phyloP scores from a whole-genome alignment of 2,329 filamentous ascomycete species.

The Colletotrichum melonis region DNA sequence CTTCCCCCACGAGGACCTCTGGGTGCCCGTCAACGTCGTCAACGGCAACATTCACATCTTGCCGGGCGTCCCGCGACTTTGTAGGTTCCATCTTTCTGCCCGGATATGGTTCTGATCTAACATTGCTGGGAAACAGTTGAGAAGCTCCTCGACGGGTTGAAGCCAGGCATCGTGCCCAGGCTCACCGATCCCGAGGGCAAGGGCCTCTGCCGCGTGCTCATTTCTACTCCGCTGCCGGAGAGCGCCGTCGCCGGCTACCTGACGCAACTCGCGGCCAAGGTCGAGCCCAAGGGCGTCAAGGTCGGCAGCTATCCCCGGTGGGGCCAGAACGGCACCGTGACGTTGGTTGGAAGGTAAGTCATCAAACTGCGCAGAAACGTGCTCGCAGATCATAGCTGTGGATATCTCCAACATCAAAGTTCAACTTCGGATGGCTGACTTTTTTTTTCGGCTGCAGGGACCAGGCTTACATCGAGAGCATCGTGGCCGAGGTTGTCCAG shows the following conservation, averaged over 20 bases:
- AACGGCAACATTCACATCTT: slow-evolving; percentile 95
- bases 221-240: slow-evolving; percentile 89
- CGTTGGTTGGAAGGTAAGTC: slow-evolving; percentile 75
- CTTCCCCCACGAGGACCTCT: slow-evolving; percentile 83
- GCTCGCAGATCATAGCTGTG: not conserved
- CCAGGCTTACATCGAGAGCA: slow-evolving; percentile 78
- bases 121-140: slow-evolving; percentile 63
- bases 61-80: slow-evolving; percentile 88
- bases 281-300: slow-evolving; percentile 83
- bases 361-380: not conserved
- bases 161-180: slow-evolving; percentile 75
- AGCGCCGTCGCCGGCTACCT: slow-evolving; percentile 87
- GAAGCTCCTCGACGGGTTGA: slow-evolving; percentile 80
- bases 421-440: slow-evolving; percentile 13
- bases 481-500: slow-evolving; percentile 81
- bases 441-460: slow-evolving; percentile 62
- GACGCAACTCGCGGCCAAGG: slow-evolving; percentile 79
- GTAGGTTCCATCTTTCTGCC: slow-evolving; percentile 49
- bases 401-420: not conserved
- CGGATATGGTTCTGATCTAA: slow-evolving; percentile 2
- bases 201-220: slow-evolving; percentile 80
- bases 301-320: slow-evolving; percentile 95
- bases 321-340: slow-evolving; percentile 93
- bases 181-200: slow-evolving; percentile 84
- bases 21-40: slow-evolving; percentile 90